A percentile compares a stretch with the other conserved stretches of the same genome.
Conservation (phyloP, 2,329 filamentous ascomycete species). For the Verticillium nubilum region DNA sequence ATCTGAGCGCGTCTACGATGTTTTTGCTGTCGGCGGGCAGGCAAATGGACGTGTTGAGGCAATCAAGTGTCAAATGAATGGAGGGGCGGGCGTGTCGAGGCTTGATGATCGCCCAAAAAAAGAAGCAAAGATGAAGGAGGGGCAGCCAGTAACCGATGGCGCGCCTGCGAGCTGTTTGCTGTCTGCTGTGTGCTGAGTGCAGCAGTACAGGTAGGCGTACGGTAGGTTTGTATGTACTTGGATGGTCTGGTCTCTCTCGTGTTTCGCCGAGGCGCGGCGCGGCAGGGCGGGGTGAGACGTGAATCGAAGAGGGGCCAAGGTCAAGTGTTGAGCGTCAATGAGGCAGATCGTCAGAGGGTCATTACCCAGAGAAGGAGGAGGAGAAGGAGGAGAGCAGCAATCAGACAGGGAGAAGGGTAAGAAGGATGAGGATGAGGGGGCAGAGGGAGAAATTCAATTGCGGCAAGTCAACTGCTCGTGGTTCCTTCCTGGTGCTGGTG, state of each 20-base stretch:
- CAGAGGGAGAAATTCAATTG: not conserved
- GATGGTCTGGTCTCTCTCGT: constrained; percentile 2
- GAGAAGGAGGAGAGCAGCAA: constrained; percentile 6
- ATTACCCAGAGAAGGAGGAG: not conserved
- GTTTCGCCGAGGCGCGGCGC: constrained; percentile 8
- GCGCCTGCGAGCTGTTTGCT: not conserved
- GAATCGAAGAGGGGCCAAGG: constrained; percentile 3
- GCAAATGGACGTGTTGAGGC: not conserved
- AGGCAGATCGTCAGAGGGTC: not conserved
- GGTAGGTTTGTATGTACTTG: not conserved
- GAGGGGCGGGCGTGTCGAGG: not conserved
- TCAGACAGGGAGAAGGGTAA: not conserved
- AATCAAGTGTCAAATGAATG: not conserved
- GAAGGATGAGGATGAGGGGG: not conserved
- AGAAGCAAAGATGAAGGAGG: not conserved
- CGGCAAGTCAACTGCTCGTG: not conserved
- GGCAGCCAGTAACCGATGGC: not conserved
- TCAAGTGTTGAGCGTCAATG: not conserved
- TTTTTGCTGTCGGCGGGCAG: not conserved
- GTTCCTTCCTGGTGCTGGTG: not conserved
- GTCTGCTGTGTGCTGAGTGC: not conserved
- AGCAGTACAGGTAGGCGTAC: too few relatives aligned
- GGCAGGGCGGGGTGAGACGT: constrained; percentile 1
- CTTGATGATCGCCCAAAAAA: not conserved
- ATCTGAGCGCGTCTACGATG: not conserved